These are phyloP conservation scores for Clonostachys solani DNA, from an alignment of 2,329 filamentous ascomycete species.

Conservation along the genomic window DNA sequence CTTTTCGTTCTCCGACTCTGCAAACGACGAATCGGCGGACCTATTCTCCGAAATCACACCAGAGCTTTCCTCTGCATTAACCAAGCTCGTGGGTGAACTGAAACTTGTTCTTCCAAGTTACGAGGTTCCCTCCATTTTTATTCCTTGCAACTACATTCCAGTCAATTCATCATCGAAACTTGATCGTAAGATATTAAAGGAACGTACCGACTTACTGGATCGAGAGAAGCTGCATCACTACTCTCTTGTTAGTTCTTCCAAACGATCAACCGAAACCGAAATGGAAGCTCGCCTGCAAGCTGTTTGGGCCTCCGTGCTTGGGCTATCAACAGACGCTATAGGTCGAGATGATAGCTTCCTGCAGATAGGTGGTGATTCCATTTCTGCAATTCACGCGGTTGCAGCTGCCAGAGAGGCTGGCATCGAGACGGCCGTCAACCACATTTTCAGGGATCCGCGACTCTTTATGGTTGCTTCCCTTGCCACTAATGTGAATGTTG, in stretches of 20 bases:
- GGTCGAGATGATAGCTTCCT: conserved; percentile 30
- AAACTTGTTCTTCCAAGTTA: conserved; percentile 4
- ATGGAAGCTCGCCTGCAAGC: background rate
- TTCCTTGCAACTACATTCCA: conserved; percentile 4
- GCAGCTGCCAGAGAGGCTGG: background rate
- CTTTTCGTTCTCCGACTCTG: conserved; percentile 1
- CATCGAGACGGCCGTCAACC: conserved; percentile 1
- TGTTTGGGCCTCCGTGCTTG: conserved; percentile 1
- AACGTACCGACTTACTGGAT: conserved; percentile 1
- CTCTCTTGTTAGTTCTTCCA: background rate
- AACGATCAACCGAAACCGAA: background rate
- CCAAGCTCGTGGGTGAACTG: background rate
- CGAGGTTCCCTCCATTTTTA: conserved; percentile 7
- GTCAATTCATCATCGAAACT: conserved; percentile 2
- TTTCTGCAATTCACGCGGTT: conserved; percentile 31
- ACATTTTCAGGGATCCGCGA: conserved; percentile 1
- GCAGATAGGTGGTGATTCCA: conserved; percentile 39
- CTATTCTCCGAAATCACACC: background rate
- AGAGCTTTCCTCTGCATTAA: background rate
- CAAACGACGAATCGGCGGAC: background rate
- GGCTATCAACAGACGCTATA: background rate
- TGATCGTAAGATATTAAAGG: background rate
- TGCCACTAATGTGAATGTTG: background rate
- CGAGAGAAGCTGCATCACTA: background rate
- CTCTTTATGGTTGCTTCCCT: background rate